phyloP scores from a whole-genome alignment of 805 yeast genomes.

The Starmerella sp. region DNA sequence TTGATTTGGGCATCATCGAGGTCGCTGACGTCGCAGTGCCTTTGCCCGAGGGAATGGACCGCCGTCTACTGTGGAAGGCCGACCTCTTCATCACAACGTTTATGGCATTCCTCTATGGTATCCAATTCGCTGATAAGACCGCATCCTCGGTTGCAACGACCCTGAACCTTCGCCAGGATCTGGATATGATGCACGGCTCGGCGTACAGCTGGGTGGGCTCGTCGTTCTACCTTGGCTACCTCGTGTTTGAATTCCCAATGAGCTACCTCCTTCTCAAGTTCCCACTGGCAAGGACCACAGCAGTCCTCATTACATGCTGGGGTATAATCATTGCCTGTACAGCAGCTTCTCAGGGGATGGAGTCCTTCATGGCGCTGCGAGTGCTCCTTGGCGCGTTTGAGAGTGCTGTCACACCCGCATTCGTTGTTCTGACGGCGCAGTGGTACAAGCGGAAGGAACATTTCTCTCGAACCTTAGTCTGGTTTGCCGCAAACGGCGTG shows the following conservation, averaged over 20 bases:
- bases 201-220: conserved; percentile 39
- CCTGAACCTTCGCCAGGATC: conserved; percentile 6
- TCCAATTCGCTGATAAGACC: conserved; percentile 13
- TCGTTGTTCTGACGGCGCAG: conserved; percentile 44
- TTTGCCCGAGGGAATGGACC: conserved; percentile 4
- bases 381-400: conserved; percentile 43
- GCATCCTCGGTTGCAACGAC: conserved; percentile 5
- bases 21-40: not conserved
- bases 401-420: conserved; percentile 45
- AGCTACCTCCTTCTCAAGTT: conserved; percentile 39
- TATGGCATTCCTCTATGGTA: conserved; percentile 9
- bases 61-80: conserved; percentile 7
- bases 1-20: not conserved
- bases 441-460: conserved; percentile 43
- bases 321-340: conserved; percentile 43
- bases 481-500: conserved; percentile 36
- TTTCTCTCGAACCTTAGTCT: conserved; percentile 35
- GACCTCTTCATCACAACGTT: conserved; percentile 7
- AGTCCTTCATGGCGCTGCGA: conserved; percentile 37
- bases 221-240: conserved; percentile 50
- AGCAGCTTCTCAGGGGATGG: conserved; percentile 36
- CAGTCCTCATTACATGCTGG: conserved; percentile 44
- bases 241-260: conserved; percentile 44
- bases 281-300: conserved; percentile 43
- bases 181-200: conserved; percentile 5